These are phyloP conservation scores for Nitzschia inconspicua DNA, from an alignment of 108 stramenopile genomes.

Conservation along the genomic window DNA sequence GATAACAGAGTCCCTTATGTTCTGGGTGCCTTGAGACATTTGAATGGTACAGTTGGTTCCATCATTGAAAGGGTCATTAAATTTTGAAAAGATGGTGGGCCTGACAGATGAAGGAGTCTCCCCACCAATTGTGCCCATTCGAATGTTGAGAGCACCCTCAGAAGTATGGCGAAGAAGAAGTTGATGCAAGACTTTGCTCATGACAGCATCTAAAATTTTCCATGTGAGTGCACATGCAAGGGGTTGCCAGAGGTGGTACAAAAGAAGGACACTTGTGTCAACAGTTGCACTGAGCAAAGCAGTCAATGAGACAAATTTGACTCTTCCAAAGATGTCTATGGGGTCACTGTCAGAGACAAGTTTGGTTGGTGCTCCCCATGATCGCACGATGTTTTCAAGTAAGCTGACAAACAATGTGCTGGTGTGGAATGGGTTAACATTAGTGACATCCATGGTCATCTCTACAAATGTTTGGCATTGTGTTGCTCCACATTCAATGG, in stretches of 20 bases:
- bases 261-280: constrained; percentile 16
- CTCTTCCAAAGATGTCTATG: constrained; percentile 4
- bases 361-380: constrained; percentile 14
- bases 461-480: constrained; percentile 2
- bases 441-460: neutral
- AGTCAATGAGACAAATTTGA: constrained; percentile 3
- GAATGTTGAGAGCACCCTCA: neutral
- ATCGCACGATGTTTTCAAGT: constrained; percentile 12
- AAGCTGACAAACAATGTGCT: too few relatives aligned
- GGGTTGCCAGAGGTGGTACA: constrained; percentile 17
- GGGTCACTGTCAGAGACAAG: constrained; percentile 8
- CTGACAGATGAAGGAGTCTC: too few relatives aligned
- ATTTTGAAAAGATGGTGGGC: too few relatives aligned
- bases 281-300: constrained; percentile 3
- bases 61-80: too few relatives aligned
- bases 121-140: too few relatives aligned
- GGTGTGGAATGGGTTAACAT: neutral
- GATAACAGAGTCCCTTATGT: too few relatives aligned
- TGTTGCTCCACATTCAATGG: constrained; percentile 10
- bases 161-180: constrained; percentile 14
- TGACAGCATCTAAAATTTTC: constrained; percentile 9
- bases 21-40: too few relatives aligned
- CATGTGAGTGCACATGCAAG: constrained; percentile 30
- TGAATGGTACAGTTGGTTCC: too few relatives aligned
- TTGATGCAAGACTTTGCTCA: constrained; percentile 11